Evolutionary conservation across 805 yeast genomes (phyloP).

Genomic region (Hanseniaspora valbyensis): DNA sequence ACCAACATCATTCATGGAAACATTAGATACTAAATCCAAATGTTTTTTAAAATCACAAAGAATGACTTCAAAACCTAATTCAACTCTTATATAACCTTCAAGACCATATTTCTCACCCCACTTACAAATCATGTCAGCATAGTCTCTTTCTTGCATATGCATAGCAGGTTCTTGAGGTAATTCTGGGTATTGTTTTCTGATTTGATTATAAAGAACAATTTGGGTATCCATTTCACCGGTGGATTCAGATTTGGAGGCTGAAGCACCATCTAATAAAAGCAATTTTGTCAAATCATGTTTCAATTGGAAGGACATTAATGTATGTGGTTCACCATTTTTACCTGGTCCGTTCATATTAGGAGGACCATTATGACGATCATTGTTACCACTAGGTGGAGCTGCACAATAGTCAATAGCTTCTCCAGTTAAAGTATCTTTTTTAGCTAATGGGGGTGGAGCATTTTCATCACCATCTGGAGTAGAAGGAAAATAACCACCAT

Average conservation of each 20-base stretch:
- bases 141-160: slow-evolving; percentile 33
- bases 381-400: background rate
- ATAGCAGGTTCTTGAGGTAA: background rate
- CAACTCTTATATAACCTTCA: slow-evolving; percentile 49
- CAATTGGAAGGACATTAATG: slow-evolving; percentile 39
- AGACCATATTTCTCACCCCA: slow-evolving; percentile 46
- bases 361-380: background rate
- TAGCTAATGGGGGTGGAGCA: slow-evolving; percentile 3
- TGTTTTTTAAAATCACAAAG: slow-evolving; percentile 47
- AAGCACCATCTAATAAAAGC: slow-evolving; percentile 53
- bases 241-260: slow-evolving; percentile 43
- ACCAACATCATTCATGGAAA: slow-evolving; percentile 32
- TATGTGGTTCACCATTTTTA: slow-evolving; percentile 17
- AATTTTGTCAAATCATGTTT: slow-evolving; percentile 39
- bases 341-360: background rate
- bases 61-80: slow-evolving; percentile 51
- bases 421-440: background rate
- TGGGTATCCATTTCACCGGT: slow-evolving; percentile 58
- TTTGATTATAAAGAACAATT: slow-evolving; percentile 31
- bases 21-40: slow-evolving; percentile 37
- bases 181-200: slow-evolving; percentile 15
- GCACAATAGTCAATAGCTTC: background rate
- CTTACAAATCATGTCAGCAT: slow-evolving; percentile 42
- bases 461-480: background rate
- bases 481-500: too few relatives aligned